Evolutionary conservation across 345 rosid genomes (phyloP).

Genomic region (Hibiscus syriacus): DNA sequence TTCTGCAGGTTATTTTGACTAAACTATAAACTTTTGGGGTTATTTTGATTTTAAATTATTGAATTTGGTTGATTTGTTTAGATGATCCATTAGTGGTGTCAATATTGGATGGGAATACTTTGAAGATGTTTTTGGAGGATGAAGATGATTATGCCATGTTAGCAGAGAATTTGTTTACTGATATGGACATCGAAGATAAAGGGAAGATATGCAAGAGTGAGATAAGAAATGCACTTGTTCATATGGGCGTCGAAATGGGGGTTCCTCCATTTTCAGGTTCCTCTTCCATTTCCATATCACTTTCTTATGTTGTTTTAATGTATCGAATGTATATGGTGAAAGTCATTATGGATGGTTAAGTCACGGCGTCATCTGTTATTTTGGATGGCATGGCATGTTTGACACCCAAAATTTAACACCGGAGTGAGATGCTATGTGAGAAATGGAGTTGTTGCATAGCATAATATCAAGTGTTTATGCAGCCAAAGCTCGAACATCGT

Average conservation of each 20-base stretch:
- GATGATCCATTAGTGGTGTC: conserved; percentile 65
- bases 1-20: neutral
- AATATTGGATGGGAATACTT: conserved; percentile 56
- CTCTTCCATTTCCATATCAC: neutral
- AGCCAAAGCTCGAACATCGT: neutral
- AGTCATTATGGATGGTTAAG: neutral
- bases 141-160: conserved; percentile 96
- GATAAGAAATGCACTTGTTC: conserved; percentile 51
- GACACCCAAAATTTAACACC: neutral
- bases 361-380: neutral
- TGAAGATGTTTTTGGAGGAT: conserved; percentile 59
- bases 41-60: neutral
- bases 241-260: conserved; percentile 87
- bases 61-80: conserved; percentile 13
- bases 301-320: neutral
- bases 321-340: conserved; percentile 1
- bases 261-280: conserved; percentile 79
- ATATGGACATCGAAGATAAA: conserved; percentile 67
- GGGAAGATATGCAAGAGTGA: conserved; percentile 66
- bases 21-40: neutral
- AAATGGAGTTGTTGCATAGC: neutral
- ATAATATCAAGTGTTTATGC: neutral
- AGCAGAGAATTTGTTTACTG: conserved; percentile 84
- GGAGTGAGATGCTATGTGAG: neutral
- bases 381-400: neutral